Base-by-base conservation (phyloP, 306 rosid species). In the Dalbergia oliveri region DNA sequence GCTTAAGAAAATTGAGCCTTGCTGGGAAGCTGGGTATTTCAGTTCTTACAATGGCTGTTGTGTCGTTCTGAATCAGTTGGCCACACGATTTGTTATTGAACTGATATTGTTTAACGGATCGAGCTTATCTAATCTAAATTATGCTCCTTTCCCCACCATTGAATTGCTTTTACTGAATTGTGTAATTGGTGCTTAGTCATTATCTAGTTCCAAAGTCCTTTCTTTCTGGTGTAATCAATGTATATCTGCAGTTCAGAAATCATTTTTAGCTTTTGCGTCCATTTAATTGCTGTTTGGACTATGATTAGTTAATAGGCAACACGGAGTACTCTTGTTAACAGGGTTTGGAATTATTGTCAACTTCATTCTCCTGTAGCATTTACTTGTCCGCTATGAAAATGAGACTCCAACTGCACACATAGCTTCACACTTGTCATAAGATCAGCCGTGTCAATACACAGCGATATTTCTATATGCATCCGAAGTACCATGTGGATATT, bases 21-120 rank as follows among this genome's bases (percentile, higher is more conserved):
- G 60, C 54, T 75, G 63, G 76, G 47, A 76, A 57, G 87, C 33
- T 76, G 80, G 58, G 64, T 69, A 60, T 70, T 70, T 67, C 26
- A 77, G 81, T 81, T 77, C 64, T 35, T 64, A 23, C 58, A 71
- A 66, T 68, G 72, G 35, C 59, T 81, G 51, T 84, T 51, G 56
- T 69, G 78, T 73, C 67, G 64, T 51, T 59, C 37, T 43, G 26
- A 59, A 26, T 53, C 59, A 59, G 14, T 77, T 53, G 14, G 18
- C 71, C 67, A 16, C 59, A 49, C 56, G 35, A 49, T 65, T 71
- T 61, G 5, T 62, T 66, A 72, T 67, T 72, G 59, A 66, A 81
- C n/a, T 71, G 73, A 59, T 69, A 73, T 21, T 18, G 39, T 66
- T 51, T 65, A 23, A 50, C 41, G 13, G 44, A 75, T 69, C 54